Percentiles rank a stretch among this genome's conserved stretches.
Conservation (phyloP, 2,329 filamentous ascomycete genomes). For the Pseudocercospora fijiensis region DNA sequence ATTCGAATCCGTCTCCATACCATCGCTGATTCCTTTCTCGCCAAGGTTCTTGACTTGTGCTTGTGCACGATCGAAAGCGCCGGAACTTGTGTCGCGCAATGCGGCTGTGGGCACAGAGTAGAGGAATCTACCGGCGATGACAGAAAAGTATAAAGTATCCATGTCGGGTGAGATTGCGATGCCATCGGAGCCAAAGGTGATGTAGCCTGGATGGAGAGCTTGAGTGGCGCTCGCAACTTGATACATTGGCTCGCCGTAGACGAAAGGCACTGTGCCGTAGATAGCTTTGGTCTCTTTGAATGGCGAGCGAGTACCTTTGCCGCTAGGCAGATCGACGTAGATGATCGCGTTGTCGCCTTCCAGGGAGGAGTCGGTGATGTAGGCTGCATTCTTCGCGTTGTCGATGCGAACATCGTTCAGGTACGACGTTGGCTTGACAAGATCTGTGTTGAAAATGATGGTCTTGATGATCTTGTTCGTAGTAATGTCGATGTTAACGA, state of each 20-base stretch:
- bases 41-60: slow-evolving; percentile 44
- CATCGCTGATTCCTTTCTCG: slow-evolving; percentile 51
- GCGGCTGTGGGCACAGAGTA: slow-evolving; percentile 46
- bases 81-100: slow-evolving; percentile 32
- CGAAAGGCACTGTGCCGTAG: slow-evolving; percentile 23
- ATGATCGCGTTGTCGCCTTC: slow-evolving; percentile 51
- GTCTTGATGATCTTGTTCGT: slow-evolving; percentile 48
- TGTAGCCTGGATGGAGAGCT: slow-evolving; percentile 37
- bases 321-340: slow-evolving; percentile 48
- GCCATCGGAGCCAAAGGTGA: slow-evolving; percentile 48
- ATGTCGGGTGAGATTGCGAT: slow-evolving; percentile 50
- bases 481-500: slow-evolving; percentile 47
- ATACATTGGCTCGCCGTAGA: slow-evolving; percentile 51
- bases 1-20: slow-evolving; percentile 52
- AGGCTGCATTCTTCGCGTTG: slow-evolving; percentile 45
- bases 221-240: slow-evolving; percentile 23
- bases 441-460: slow-evolving; percentile 47
- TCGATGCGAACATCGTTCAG: slow-evolving; percentile 55
- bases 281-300: slow-evolving; percentile 39
- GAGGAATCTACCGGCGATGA: slow-evolving; percentile 44
- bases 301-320: slow-evolving; percentile 50
- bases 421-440: slow-evolving; percentile 49
- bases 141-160: slow-evolving; percentile 46
- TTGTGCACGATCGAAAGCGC: slow-evolving; percentile 44
- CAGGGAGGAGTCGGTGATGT: slow-evolving; percentile 51